These are phyloP conservation scores for Vanrija sp. DNA, from an alignment of 1,284 basidiomycete species.

Conservation along the genomic window DNA sequence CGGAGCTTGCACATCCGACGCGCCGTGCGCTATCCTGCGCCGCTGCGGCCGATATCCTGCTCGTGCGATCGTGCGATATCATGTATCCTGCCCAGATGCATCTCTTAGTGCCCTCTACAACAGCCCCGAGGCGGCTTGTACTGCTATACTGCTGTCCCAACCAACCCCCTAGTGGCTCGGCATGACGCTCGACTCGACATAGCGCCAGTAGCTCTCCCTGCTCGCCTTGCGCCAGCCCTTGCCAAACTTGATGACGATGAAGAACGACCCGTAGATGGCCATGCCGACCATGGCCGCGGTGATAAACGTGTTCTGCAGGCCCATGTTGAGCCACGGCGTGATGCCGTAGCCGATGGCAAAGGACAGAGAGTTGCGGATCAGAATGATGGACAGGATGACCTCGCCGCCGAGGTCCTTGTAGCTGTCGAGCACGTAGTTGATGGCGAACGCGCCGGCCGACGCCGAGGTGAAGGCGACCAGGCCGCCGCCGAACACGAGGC, in stretches of 20 bases:
- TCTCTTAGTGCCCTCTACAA: no score
- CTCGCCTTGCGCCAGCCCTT: conserved; percentile 15
- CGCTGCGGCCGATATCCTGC: no score
- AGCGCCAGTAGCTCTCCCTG: conserved; percentile 16
- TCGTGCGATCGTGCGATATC: no score
- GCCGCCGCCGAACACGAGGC: conserved; percentile 20
- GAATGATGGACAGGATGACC: conserved; percentile 22
- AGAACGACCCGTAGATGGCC: conserved; percentile 14
- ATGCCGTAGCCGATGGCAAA: conserved; percentile 23
- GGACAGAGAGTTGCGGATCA: conserved; percentile 17
- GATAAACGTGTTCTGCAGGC: conserved; percentile 21
- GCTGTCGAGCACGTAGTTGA: conserved; percentile 29
- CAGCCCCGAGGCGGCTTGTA: no score
- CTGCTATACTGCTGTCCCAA: no score
- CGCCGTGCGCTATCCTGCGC: no score
- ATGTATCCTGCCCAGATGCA: no score
- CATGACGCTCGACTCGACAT: conserved; percentile 17
- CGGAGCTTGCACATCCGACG: no score
- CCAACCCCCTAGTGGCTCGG: not conserved
- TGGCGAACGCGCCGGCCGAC: conserved; percentile 20
- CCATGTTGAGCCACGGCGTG: conserved; percentile 23
- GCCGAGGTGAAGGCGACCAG: conserved; percentile 21
- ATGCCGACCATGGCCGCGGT: conserved; percentile 19
- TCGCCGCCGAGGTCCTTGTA: conserved; percentile 29
- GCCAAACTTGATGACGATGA: conserved; percentile 16